phyloP scores from a whole-genome alignment of 1,284 basidiomycete genomes.

The Exobasidium rhododendri region DNA sequence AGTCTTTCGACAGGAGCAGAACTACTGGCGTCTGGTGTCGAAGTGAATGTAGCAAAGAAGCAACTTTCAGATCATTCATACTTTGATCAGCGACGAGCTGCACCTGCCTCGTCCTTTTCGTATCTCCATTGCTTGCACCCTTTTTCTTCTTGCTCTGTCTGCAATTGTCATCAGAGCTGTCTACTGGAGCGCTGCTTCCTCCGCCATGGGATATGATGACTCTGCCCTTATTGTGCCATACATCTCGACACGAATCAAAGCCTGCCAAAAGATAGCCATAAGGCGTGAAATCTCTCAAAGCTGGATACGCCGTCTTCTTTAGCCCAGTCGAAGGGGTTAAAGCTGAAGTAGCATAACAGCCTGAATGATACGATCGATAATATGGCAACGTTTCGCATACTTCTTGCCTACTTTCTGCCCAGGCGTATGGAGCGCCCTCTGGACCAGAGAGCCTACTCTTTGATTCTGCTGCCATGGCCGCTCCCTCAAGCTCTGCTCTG shows the following conservation, averaged over 20 bases:
- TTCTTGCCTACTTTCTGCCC: slow-evolving; percentile 30
- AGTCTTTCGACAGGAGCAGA: slow-evolving; percentile 26
- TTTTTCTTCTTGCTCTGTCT: background rate
- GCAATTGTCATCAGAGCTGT: background rate
- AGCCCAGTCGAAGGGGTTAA: background rate
- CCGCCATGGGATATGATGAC: slow-evolving; percentile 30
- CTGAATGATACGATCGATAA: slow-evolving; percentile 34
- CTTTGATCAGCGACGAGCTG: slow-evolving; percentile 24
- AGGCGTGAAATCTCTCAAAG: slow-evolving; percentile 20
- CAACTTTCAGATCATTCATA: slow-evolving; percentile 21
- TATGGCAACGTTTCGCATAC: slow-evolving; percentile 37
- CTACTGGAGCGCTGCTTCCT: background rate
- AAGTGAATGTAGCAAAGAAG: slow-evolving; percentile 25
- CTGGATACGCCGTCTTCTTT: background rate
- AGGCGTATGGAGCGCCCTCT: slow-evolving; percentile 1
- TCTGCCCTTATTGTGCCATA: slow-evolving; percentile 23
- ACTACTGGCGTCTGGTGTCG: slow-evolving; percentile 25
- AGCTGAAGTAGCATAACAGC: slow-evolving; percentile 20
- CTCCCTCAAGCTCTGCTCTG: no score
- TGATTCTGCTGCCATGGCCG: no score
- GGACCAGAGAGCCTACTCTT: background rate
- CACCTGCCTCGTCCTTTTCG: background rate
- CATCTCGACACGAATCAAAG: slow-evolving; percentile 29
- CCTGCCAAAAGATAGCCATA: slow-evolving; percentile 37
- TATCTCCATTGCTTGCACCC: background rate